Evolutionary conservation across 2,329 filamentous ascomycete species (phyloP), one percentile per base, ranked within the genome.

Genomic region (Tolypocladium nubicola): DNA sequence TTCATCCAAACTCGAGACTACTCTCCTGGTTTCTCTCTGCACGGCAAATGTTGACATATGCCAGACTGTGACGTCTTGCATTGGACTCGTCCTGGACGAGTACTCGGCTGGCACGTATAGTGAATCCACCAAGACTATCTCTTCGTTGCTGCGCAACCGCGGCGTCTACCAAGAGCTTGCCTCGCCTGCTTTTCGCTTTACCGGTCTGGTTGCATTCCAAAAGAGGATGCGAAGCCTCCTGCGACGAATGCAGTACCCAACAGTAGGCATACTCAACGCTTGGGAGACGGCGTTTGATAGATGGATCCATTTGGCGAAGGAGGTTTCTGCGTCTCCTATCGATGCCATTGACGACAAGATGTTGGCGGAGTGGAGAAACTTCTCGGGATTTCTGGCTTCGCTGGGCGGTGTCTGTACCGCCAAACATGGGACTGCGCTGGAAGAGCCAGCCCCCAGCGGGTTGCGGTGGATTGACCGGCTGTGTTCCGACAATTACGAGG

Each of bases 161-260:
- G 79, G 83, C 8, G 72, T 84, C 1, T 87, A 84, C 60, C 71
- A 75, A 30, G 84, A 87, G 60, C 81, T 88, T 55, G 78, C 83
- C 1, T 85, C 84, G 1, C 80, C 78, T 47, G 79, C 78, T 1
- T 88, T 87, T 64, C 77, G 83, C 35, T 85, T 88, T 63, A 88
- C 85, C 9, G 85, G 85, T 1, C 70, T 87, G 9, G 85, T 88
- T 13, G 85, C 85, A 2, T 88, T 88, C 64, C 85, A 88, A 62
- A 87, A 87, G 65, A 77, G 85, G 45, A 76, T 85, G 38, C 78
- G 85, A 50, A 76, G 77, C 14, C 75, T 87, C 38, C 67, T 88
- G 26, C 75, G 83, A 30, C 79, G 79, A 53, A 81, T 87, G 73
- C 77, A 81, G 53, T 80, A 79, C 61, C 85, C 85, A 23, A 85